phyloP scores from a whole-genome alignment of 2,329 filamentous ascomycete species.

The Paracoccidioides lutzii region DNA sequence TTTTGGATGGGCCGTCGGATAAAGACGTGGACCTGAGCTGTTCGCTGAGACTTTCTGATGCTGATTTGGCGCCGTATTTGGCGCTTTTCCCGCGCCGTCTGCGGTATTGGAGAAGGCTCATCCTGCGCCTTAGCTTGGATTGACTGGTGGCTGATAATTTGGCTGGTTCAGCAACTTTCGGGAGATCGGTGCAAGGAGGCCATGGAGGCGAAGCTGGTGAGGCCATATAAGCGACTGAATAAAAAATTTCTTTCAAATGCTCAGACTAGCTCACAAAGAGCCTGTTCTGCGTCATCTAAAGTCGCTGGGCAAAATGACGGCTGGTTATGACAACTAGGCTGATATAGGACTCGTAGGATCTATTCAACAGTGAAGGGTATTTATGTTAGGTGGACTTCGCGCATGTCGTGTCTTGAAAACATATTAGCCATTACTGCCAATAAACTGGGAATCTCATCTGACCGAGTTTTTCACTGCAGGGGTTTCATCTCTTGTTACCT shows the following conservation, averaged over 20 bases:
- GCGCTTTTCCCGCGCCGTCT: not conserved
- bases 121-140: not conserved
- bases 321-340: too few species aligned
- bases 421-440: too few species aligned
- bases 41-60: not conserved
- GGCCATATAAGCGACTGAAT: not conserved
- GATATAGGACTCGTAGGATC: too few species aligned
- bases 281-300: too few species aligned
- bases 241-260: not conserved
- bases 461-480: too few species aligned
- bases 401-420: too few species aligned
- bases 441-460: too few species aligned
- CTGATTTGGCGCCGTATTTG: not conserved
- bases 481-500: too few species aligned
- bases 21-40: not conserved
- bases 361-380: too few species aligned
- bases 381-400: too few species aligned
- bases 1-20: not conserved
- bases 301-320: too few species aligned
- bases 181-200: not conserved
- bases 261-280: not conserved
- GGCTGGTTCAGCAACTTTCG: not conserved
- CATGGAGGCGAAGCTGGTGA: not conserved
- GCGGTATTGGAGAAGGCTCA: constrained; percentile 2
- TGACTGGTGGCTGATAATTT: not conserved